Evolutionary conservation across 371 early-diverging fungal genomes (phyloP).

Genomic region (Batrachochytrium dendrobatidis): DNA sequence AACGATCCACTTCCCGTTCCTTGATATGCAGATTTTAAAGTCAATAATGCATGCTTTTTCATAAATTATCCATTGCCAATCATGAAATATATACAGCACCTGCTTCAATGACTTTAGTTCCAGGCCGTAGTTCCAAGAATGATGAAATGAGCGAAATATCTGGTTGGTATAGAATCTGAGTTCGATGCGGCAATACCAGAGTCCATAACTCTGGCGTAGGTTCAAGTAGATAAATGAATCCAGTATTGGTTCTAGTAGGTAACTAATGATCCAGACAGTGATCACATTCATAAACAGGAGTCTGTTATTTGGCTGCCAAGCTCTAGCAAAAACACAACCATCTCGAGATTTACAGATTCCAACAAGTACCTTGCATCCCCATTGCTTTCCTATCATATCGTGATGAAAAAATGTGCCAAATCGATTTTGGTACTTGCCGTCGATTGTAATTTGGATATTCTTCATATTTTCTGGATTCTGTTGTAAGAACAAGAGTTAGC

Average conservation of each 20-base stretch:
- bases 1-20: constrained; percentile 95
- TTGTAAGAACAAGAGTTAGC: no score
- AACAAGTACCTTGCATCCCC: constrained; percentile 61
- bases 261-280: constrained; percentile 36
- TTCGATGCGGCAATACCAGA: constrained; percentile 81
- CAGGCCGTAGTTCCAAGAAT: constrained; percentile 76
- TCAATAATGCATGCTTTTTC: constrained; percentile 1
- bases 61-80: no score
- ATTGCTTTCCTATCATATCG: constrained; percentile 78
- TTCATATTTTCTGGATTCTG: constrained; percentile 62
- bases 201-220: constrained; percentile 97
- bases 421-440: constrained; percentile 57
- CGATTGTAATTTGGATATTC: constrained; percentile 50
- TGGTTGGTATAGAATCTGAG: constrained; percentile 89
- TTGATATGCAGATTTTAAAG: constrained; percentile 6
- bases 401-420: constrained; percentile 71
- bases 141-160: constrained; percentile 85
- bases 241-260: constrained; percentile 60
- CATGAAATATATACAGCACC: constrained; percentile 44
- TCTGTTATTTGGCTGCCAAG: neutral
- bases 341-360: neutral
- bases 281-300: neutral
- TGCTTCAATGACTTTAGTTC: constrained; percentile 81
- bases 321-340: neutral
- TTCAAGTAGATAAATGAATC: constrained; percentile 80